Evolutionary conservation across 345 rosid genomes (phyloP), one percentile per base, ranked within the genome.

Genomic region (Sapria himalayana): DNA sequence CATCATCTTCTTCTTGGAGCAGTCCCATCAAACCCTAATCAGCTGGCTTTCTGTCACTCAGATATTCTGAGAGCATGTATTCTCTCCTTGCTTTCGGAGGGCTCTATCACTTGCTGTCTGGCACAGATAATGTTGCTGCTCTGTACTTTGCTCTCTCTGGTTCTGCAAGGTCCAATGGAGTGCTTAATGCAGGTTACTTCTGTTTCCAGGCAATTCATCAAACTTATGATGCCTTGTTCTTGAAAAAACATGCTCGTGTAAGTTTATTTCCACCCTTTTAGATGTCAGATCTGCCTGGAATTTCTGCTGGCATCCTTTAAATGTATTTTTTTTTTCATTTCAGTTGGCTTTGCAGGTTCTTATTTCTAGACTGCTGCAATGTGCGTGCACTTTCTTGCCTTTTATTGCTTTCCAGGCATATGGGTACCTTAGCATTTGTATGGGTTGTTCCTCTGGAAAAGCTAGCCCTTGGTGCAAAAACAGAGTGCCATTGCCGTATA

Each of bases 131-230:
- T 58, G 58, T 60, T 41, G 77, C 85, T 32, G 72, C 64, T 39
- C 59, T 82, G 42, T 82, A 78, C 73, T 60, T 86, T 70, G 76
- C 93, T 24, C 65, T 78, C 42, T 89, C 94, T 47, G 70, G 80
- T 31, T 69, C 66, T 72, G 86, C 97, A 60, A 76, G 97, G 63
- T 78, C 98, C 27, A 86, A 86, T 50, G 98, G 98, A 50, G 65
- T 82, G 62, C 69, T 86, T 43, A 74, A 82, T 69, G 93, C 98
- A 58, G 94, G 94, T 49, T 86, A 78, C 59, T 50, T 74, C 42
- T 71, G 94, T 69, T 78, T 78, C 62, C 82, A 73, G 73, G 69
- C 82, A 0, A 76, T 86, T 80, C 81, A 76, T 60, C 69, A 25
- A 51, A 74, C 61, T 43, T 78, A 74, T 56, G 71, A 72, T 52